A percentile compares a stretch with the other conserved stretches of the same genome.
These are phyloP conservation scores for Cubamyces sp. DNA, from an alignment of 768 basidiomycete genomes.

Conservation along the genomic window DNA sequence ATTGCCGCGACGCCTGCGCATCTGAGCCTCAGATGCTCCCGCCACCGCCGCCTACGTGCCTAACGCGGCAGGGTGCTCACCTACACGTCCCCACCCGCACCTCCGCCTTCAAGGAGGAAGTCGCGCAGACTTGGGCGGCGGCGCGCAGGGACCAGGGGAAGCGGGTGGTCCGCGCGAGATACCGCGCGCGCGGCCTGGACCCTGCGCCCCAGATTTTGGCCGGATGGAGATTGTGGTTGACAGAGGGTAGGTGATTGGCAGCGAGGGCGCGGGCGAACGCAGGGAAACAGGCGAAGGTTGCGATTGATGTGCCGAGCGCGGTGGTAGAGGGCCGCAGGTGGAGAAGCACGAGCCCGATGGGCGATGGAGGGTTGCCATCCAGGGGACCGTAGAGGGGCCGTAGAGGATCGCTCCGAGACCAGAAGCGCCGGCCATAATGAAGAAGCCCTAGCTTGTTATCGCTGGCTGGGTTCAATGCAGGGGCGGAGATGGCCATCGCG, in stretches of 20 bases:
- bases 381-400: slow-evolving; percentile 13
- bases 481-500: slow-evolving; percentile 10
- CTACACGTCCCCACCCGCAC: background rate
- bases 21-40: too few relatives aligned
- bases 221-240: slow-evolving; percentile 19
- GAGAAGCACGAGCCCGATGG: background rate
- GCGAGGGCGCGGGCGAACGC: background rate
- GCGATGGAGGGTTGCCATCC: slow-evolving; percentile 6
- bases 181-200: background rate
- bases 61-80: background rate
- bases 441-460: slow-evolving; percentile 6
- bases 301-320: background rate
- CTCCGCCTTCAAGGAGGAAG: background rate
- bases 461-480: background rate
- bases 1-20: background rate
- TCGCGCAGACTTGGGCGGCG: background rate
- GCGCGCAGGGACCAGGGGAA: background rate
- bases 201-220: background rate
- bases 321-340: slow-evolving; percentile 11
- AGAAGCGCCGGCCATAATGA: slow-evolving; percentile 7
- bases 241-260: slow-evolving; percentile 3
- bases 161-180: background rate
- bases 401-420: slow-evolving; percentile 14
- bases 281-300: slow-evolving; percentile 6
- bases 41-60: too few relatives aligned